Base-by-base conservation (phyloP, 202 grass and related monocot genomes). In the Dendrocalamus latiflorus region DNA sequence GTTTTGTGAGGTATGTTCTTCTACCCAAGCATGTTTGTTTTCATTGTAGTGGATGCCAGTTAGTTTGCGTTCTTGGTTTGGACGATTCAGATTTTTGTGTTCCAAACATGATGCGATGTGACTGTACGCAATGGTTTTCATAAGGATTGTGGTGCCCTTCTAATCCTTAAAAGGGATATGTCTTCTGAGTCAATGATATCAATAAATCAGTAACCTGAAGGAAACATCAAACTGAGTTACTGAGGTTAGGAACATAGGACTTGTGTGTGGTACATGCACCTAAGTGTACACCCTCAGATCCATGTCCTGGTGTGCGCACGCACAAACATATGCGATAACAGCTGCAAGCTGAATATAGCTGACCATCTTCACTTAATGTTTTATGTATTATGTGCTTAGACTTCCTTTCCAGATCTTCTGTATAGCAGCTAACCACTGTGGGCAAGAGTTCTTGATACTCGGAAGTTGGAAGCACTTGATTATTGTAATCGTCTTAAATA, bases 51-150 rank as follows among this genome's bases (percentile, higher is more conserved):
- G 14, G 25, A 11, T 39, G 28, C 25, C 63, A 44, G 37, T 30
- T 85, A 14, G 10, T 57, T 75, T 12, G 17, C 68, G 39, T 2
- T 30, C 28, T 61, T 1, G 70, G n/a, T 38, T 22, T 16, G 30
- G 47, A 69, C 60, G 63, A 47, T 76, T 85, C 8, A n/a, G 54
- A 53, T 81, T 56, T 15, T 72, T 76, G 13, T 76, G 36, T 51
- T 69, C 42, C 45, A 57, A 68, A 72, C 47, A 30, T 65, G 37
- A 58, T 84, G 61, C 70, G 3, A 44, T 61, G 17, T 63, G 30
- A 33, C 58, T 55, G 9, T 6, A 55, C 15, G 7, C 53, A 43
- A 5, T 75, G 42, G 2, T 54, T 84, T 73, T 80, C 6, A 25
- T 34, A 74, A 33, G 63, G 44, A 55, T 68, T 15, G 25, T 75